Base-by-base conservation (phyloP, 805 yeast species). In the Tetrapisispora namnaoensis region DNA sequence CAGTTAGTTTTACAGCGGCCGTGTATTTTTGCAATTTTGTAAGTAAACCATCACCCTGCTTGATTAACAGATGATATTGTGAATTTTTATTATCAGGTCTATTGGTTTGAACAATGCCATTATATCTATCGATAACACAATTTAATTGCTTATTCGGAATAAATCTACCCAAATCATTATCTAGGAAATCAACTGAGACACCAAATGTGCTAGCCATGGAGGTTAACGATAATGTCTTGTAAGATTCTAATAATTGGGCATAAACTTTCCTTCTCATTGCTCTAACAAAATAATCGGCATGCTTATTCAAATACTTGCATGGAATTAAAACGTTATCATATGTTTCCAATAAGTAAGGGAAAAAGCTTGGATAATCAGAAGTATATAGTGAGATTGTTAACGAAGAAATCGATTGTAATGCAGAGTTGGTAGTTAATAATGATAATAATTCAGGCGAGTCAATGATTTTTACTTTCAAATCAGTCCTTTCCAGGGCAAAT, bases 1-100 rank as follows among this genome's bases (percentile, higher is more conserved):
- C 97, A 62, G 95, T 84, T 59, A 93, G 76, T 66, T 95, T 86
- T 45, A 93, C 98, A 21, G 97, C 96, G 42, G 98, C 96, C 43
- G 96, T 95, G 59, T 91, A 93, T 67, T 90, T 93, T 67, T 93
- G 99, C 62, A 93, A 76, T 67, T 91, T 93, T 17, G 99, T 91
- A 65, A 93, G 78, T 59, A 93, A 74, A 2, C 82, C 80, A 63
- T 93, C 99, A 53, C 99, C 98, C 64, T 84, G 95, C 68, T 87
- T 89, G 60, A 93, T 82, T 60, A 93, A 76, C 53, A 74, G 68
- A 64, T 89, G 95, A 67, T 90, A 93, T 70, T 91, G 98, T 49
- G 87, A 85, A 64, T 93, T 91, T 70, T 93, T 93, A 70, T 85
- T 89, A 66, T 93, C 99, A 1, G 97, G 96, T 57, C 98, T 78